Evolutionary conservation across 1,284 basidiomycete species (phyloP).

Genomic region (Rhodotorula sp.): DNA sequence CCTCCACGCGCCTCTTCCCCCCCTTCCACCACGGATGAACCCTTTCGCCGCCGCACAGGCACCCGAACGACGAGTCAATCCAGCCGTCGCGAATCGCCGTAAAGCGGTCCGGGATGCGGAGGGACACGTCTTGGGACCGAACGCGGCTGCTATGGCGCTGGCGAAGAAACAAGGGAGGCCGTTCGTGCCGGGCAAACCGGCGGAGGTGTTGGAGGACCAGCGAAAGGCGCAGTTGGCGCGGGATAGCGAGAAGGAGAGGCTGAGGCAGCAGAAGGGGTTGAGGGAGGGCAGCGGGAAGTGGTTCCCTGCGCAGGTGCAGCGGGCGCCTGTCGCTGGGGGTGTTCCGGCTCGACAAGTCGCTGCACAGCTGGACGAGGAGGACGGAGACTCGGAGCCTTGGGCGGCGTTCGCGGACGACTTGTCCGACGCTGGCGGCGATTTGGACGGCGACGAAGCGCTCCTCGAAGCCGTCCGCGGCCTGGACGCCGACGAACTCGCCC

Average conservation of each 20-base stretch:
- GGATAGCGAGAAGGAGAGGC: background rate
- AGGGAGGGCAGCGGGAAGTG: background rate
- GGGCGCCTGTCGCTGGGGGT: background rate
- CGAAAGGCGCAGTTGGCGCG: background rate
- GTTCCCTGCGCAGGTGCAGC: background rate
- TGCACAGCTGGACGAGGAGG: background rate
- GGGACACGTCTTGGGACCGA: constrained; percentile 18
- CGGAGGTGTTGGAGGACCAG: constrained; percentile 11
- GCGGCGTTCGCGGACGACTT: constrained; percentile 39
- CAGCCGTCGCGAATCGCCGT: background rate
- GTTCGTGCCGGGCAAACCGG: constrained; percentile 31
- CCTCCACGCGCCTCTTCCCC: background rate
- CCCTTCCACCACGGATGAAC: background rate
- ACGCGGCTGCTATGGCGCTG: constrained; percentile 20
- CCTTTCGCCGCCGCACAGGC: background rate
- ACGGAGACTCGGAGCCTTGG: constrained; percentile 9
- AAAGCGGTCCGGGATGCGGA: background rate
- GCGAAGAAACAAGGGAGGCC: constrained; percentile 17
- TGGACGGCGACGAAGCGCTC: constrained; percentile 11
- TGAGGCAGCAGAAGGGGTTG: background rate
- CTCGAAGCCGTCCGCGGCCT: constrained; percentile 16
- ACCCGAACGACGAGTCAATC: background rate
- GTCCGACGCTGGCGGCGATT: background rate
- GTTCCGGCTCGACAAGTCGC: background rate
- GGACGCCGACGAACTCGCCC: constrained; percentile 3